Conservation (phyloP, 2,329 filamentous ascomycete species). For the Gremmenia infestans region DNA sequence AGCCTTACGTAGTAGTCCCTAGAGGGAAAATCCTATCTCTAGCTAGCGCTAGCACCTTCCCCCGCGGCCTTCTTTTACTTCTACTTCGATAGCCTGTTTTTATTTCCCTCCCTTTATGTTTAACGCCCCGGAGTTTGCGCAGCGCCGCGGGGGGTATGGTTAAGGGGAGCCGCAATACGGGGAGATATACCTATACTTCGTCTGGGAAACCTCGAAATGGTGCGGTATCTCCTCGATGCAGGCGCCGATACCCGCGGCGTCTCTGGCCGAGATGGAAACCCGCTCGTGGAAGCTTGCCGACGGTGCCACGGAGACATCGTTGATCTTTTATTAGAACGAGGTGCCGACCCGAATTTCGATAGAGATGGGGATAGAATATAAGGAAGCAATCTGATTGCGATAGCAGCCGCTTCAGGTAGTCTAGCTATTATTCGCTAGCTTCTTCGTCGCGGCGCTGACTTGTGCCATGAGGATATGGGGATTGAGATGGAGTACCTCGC, state of each 20-base stretch:
- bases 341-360: conserved; percentile 4
- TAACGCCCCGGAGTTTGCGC: too few relatives aligned
- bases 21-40: too few relatives aligned
- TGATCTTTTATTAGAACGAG: conserved; percentile 3
- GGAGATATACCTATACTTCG: conserved; percentile 9
- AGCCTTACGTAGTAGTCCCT: too few relatives aligned
- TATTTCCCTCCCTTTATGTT: too few relatives aligned
- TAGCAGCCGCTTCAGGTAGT: conserved; percentile 1
- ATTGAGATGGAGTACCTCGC: background rate
- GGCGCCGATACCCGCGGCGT: conserved; percentile 1
- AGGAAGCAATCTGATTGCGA: background rate
- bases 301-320: conserved; percentile 1
- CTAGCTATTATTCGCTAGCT: conserved; percentile 4
- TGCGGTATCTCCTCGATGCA: conserved; percentile 5
- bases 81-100: too few relatives aligned
- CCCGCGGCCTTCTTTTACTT: too few relatives aligned
- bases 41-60: too few relatives aligned
- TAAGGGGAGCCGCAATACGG: background rate
- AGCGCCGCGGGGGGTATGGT: too few relatives aligned
- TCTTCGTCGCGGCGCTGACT: conserved; percentile 2
- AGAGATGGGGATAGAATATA: background rate
- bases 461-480: conserved; percentile 1
- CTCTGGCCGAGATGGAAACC: background rate
- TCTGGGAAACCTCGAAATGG: conserved; percentile 6
- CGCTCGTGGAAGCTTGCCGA: conserved; percentile 4